phyloP scores from a whole-genome alignment of 108 stramenopile genomes.

The Skeletonema menzelii region DNA sequence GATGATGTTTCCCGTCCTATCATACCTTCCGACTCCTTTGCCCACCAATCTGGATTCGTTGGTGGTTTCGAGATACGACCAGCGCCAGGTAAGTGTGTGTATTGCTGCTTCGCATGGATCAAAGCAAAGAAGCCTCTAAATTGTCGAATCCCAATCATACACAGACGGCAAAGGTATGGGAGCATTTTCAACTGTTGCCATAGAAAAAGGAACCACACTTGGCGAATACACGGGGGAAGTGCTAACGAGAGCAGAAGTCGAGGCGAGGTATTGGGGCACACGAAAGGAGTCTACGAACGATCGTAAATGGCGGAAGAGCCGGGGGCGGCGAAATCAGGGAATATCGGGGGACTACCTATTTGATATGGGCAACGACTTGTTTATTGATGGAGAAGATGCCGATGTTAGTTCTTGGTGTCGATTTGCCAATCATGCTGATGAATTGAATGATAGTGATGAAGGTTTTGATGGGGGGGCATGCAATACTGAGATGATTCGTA shows the following conservation, averaged over 20 bases:
- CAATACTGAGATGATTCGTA: not conserved
- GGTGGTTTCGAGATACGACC: conserved; percentile 7
- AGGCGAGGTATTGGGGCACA: conserved; percentile 26
- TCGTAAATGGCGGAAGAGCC: conserved; percentile 23
- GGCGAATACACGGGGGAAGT: conserved; percentile 31
- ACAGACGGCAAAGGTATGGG: conserved; percentile 25
- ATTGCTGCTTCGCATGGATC: not conserved
- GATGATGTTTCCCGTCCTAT: not conserved
- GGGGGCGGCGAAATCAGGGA: conserved; percentile 16
- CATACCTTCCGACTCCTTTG: conserved; percentile 2
- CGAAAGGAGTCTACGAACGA: conserved; percentile 11
- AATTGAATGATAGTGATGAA: not conserved
- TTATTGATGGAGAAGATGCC: conserved; percentile 39
- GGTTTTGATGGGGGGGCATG: not conserved
- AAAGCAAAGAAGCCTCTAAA: not conserved
- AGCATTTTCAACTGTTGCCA: conserved; percentile 14
- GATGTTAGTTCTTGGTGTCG: conserved; percentile 33
- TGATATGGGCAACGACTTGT: conserved; percentile 37
- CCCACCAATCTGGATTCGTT: not conserved
- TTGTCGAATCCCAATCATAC: not conserved
- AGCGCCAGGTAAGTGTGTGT: not conserved
- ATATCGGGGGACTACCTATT: conserved; percentile 37
- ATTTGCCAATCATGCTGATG: conserved; percentile 30
- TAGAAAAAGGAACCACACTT: conserved; percentile 4
- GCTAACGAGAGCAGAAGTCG: conserved; percentile 16